Percentiles rank a stretch among this genome's conserved stretches.
phyloP scores from a whole-genome alignment of 495 filamentous ascomycete species.

The Penicillium canescens region DNA sequence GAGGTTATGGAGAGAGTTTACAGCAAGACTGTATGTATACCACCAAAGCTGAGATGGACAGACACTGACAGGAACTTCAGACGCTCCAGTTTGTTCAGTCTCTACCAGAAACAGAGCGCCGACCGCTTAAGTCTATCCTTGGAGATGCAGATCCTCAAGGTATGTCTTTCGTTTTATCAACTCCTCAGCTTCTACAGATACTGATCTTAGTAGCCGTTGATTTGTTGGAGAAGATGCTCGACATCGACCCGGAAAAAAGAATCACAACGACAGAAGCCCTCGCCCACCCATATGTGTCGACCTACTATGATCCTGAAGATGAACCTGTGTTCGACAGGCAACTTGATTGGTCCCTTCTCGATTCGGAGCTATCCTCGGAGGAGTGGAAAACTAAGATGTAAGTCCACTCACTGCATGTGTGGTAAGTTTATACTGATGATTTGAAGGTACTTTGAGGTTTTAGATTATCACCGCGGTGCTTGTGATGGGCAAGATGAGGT shows the following conservation, averaged over 20 bases:
- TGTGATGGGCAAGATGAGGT: not conserved
- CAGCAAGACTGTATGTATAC: slow-evolving; percentile 6
- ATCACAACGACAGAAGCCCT: slow-evolving; percentile 76
- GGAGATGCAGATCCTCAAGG: slow-evolving; percentile 12
- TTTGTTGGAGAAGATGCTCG: slow-evolving; percentile 86
- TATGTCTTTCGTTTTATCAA: not conserved
- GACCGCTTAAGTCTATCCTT: not conserved
- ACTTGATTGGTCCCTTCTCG: slow-evolving; percentile 12
- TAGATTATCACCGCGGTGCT: slow-evolving; percentile 3
- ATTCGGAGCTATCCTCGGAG: slow-evolving; percentile 8
- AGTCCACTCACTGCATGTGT: not conserved
- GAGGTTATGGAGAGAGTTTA: slow-evolving; percentile 11
- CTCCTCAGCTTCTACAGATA: not conserved
- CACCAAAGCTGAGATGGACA: too few species aligned
- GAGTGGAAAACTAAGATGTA: slow-evolving; percentile 17
- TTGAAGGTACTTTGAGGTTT: slow-evolving; percentile 2
- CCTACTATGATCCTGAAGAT: slow-evolving; percentile 88
- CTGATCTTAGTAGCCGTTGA: slow-evolving; percentile 63
- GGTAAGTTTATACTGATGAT: not conserved
- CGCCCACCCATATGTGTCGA: slow-evolving; percentile 79
- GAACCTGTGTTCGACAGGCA: slow-evolving; percentile 66
- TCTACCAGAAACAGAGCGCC: not conserved
- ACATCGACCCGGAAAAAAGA: slow-evolving; percentile 85
- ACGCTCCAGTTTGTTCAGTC: slow-evolving; percentile 1
- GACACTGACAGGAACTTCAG: not conserved